Evolutionary conservation across 805 yeast genomes (phyloP), one percentile per base, ranked within the genome.

Genomic region (Kluyveromyces wickerhamii): DNA sequence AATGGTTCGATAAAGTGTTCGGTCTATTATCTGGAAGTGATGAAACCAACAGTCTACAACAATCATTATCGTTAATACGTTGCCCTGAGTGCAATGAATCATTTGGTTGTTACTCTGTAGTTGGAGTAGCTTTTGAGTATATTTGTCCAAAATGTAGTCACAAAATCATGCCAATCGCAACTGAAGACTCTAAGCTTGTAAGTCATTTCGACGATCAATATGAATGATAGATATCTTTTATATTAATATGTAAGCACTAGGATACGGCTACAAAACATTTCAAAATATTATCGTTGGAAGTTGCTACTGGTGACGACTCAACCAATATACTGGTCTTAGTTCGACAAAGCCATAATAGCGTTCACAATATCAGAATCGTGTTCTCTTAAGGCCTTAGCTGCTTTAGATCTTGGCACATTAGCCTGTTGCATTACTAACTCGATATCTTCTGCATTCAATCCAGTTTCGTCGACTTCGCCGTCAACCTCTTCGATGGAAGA

Each of bases 301-400:
- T n/a, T n/a, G n/a, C n/a, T n/a, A n/a, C n/a, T n/a, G n/a, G n/a
- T n/a, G n/a, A n/a, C n/a, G n/a, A n/a, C n/a, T n/a, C n/a, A n/a
- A n/a, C n/a, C n/a, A n/a, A n/a, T n/a, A n/a, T n/a, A n/a, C n/a
- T n/a, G n/a, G n/a, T n/a, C 16, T 26, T 16, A 26, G 16, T 19
- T 53, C 27, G 71, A 62, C 63, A 81, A 71, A 47, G 82, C 77
- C 95, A 89, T 85, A 64, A 89, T 86, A 51, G 97, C 89, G 62
- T 88, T 87, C 60, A 92, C 96, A 67, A 92, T 79, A 64, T 92
- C 97, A 64, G 88, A 87, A 53, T 83, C 74, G 72, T 88, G 86
- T 49, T 74, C 79, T 63, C 72, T 81, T 64, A 92, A 74, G 52
- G 96, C 95, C 65, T 81, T 82, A 53, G 77, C 84, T 47, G 97